Percentiles rank a stretch among this genome's conserved stretches.
Conservation (phyloP, 345 rosid species). For the Salix exigua region DNA sequence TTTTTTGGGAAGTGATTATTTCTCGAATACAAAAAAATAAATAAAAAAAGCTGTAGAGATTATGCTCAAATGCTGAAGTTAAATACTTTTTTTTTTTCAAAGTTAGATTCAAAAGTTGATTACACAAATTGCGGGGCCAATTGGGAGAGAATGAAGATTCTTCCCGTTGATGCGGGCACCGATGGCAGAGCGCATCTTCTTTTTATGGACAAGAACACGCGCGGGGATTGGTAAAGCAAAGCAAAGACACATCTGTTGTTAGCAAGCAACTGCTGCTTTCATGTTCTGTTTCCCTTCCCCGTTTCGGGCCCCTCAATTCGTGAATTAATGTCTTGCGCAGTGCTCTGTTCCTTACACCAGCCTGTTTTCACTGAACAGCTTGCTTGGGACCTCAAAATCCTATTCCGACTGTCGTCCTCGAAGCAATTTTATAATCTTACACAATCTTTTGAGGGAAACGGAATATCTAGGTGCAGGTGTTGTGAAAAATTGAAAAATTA, state of each 20-base stretch:
- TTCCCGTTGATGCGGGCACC: constrained; percentile 5
- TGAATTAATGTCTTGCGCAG: background rate
- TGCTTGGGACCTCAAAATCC: too few relatives aligned
- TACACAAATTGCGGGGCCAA: background rate
- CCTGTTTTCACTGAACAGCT: background rate
- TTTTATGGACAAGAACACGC: background rate
- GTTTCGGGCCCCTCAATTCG: background rate
- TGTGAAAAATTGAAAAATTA: too few relatives aligned
- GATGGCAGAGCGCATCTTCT: background rate
- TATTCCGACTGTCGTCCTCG: too few relatives aligned
- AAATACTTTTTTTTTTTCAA: too few relatives aligned
- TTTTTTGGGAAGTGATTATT: too few relatives aligned
- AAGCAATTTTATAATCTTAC: too few relatives aligned
- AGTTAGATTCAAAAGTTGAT: background rate
- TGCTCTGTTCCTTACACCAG: background rate
- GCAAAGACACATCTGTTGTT: background rate
- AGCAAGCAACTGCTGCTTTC: background rate
- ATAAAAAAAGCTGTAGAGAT: too few relatives aligned
- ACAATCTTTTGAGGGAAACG: too few relatives aligned
- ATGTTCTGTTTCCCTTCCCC: background rate
- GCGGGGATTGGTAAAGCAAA: background rate
- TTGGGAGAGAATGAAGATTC: background rate
- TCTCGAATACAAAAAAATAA: too few relatives aligned
- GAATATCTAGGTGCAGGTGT: too few relatives aligned
- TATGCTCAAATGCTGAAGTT: too few relatives aligned